Conservation (phyloP, 2,329 filamentous ascomycete species). For the Incumbomyces lentus region DNA sequence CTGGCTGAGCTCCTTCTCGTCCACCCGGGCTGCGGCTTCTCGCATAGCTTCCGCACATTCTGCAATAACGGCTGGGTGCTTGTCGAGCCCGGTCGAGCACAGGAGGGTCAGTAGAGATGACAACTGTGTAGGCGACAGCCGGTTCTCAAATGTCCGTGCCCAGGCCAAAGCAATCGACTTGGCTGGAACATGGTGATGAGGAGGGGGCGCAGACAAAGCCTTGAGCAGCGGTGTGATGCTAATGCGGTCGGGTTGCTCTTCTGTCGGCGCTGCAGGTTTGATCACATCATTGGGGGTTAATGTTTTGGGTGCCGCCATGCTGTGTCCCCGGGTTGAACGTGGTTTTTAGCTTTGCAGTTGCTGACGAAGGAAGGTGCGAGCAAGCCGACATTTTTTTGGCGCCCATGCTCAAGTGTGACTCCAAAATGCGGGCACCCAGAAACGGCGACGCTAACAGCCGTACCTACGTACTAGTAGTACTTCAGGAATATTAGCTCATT, state of each 20-base stretch:
- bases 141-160: slow-evolving; percentile 82
- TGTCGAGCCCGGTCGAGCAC: slow-evolving; percentile 81
- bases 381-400: too few species aligned
- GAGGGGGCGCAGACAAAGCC: slow-evolving; percentile 33
- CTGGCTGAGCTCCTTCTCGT: slow-evolving; percentile 50
- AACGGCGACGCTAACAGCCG: too few species aligned
- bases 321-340: too few species aligned
- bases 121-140: slow-evolving; percentile 77
- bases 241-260: slow-evolving; percentile 16
- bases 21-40: slow-evolving; percentile 62
- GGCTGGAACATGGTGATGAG: slow-evolving; percentile 22
- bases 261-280: not conserved
- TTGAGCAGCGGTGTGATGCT: slow-evolving; percentile 41
- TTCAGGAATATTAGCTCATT: too few species aligned
- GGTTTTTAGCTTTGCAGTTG: too few species aligned
- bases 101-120: slow-evolving; percentile 80
- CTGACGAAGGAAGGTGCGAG: too few species aligned
- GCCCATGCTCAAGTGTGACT: too few species aligned
- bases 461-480: too few species aligned
- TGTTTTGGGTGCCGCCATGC: too few species aligned
- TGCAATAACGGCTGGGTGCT: slow-evolving; percentile 73
- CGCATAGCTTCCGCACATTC: slow-evolving; percentile 79
- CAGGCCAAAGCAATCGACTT: slow-evolving; percentile 68
- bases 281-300: not conserved
- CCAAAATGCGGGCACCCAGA: too few species aligned